Evolutionary conservation across 164 flowering plant species (phyloP).

Genomic region (grape (Vitis vinifera)): ASM3070453v1 NC_081805.1:6191001-6191500

Average conservation of each 20-base stretch:
- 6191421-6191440: too few relatives aligned
- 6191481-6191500: too few relatives aligned
- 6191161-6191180: slow-evolving; percentile 2
- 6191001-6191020: background rate
- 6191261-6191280: background rate
- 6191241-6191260: background rate
- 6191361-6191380: too few relatives aligned
- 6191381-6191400: too few relatives aligned
- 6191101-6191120: background rate
- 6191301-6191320: too few relatives aligned
- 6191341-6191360: background rate
- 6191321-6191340: background rate
- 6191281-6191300: background rate
- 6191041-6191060: too few relatives aligned
- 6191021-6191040: background rate
- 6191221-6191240: background rate
- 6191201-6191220: background rate
- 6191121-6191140: background rate
- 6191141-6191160: background rate
- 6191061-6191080: too few relatives aligned
- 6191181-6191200: too few relatives aligned
- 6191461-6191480: too few relatives aligned
- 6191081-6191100: background rate
- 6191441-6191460: too few relatives aligned
- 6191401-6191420: too few relatives aligned